Percentiles rank a stretch among this genome's conserved stretches.
Evolutionary conservation across 441 rosid species (phyloP).

Genomic region (Erodium moschatum): DNA sequence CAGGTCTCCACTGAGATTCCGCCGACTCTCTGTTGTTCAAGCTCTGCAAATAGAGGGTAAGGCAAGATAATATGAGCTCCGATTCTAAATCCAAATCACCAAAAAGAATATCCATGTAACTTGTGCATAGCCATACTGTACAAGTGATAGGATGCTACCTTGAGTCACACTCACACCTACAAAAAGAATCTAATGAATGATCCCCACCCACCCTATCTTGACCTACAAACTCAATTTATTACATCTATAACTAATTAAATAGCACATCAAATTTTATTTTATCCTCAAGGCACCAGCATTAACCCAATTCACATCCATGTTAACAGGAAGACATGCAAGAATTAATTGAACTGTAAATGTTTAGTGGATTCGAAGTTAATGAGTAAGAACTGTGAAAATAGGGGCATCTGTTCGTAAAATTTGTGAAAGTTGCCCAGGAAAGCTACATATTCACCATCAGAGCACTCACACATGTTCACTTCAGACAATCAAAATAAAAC

Average conservation of each 20-base stretch:
- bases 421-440: background rate
- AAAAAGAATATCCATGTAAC: background rate
- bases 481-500: background rate
- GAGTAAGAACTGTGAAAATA: too few relatives aligned
- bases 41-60: constrained; percentile 34
- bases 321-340: background rate
- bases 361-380: background rate
- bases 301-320: background rate
- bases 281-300: background rate
- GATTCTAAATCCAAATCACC: background rate
- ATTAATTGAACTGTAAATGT: background rate
- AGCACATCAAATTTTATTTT: background rate
- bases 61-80: constrained; percentile 8
- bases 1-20: constrained; percentile 64
- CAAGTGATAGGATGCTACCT: constrained; percentile 3
- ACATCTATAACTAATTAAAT: background rate
- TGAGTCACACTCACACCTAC: background rate
- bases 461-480: background rate
- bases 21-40: constrained; percentile 49
- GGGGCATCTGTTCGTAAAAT: too few relatives aligned
- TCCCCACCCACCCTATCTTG: background rate
- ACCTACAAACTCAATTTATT: background rate
- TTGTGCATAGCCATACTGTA: background rate
- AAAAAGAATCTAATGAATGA: background rate
- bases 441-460: background rate